Evolutionary conservation across 768 basidiomycete genomes (phyloP).

Genomic region (Phallus indusiatus): DNA sequence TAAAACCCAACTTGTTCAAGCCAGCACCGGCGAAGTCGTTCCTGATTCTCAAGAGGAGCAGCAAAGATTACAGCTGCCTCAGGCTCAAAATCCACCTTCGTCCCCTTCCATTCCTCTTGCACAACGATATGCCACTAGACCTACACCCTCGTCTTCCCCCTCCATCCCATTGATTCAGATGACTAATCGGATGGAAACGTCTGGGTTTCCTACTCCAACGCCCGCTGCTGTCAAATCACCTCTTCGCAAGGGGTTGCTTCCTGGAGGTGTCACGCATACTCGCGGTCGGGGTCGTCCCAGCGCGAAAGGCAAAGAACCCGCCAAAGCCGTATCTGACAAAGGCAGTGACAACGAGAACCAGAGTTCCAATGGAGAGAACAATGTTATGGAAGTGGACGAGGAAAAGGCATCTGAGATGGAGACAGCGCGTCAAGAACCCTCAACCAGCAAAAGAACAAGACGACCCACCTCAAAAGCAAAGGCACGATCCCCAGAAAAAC

Average conservation of each 20-base stretch:
- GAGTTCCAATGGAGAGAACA: neutral
- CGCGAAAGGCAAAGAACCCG: neutral
- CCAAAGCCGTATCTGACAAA: neutral
- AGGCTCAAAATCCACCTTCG: neutral
- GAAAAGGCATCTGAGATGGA: neutral
- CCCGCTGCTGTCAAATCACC: constrained; percentile 6
- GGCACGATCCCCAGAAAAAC: neutral
- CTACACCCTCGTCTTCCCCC: neutral
- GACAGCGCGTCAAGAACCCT: neutral
- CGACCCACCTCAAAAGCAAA: neutral
- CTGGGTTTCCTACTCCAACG: constrained; percentile 3
- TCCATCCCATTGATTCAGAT: neutral
- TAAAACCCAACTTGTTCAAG: neutral
- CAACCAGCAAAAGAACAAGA: neutral
- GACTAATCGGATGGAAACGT: neutral
- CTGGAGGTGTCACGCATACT: constrained; percentile 7
- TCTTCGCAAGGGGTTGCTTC: constrained; percentile 4
- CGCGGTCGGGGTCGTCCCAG: neutral
- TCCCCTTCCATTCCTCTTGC: constrained; percentile 1
- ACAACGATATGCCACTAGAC: neutral
- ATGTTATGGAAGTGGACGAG: neutral
- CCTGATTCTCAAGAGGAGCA: constrained; percentile 9
- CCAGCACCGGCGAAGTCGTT: neutral
- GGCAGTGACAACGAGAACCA: neutral
- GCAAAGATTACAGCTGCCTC: neutral